Evolutionary conservation across 495 filamentous ascomycete genomes (phyloP).

Genomic region (Physcia stellaris): DNA sequence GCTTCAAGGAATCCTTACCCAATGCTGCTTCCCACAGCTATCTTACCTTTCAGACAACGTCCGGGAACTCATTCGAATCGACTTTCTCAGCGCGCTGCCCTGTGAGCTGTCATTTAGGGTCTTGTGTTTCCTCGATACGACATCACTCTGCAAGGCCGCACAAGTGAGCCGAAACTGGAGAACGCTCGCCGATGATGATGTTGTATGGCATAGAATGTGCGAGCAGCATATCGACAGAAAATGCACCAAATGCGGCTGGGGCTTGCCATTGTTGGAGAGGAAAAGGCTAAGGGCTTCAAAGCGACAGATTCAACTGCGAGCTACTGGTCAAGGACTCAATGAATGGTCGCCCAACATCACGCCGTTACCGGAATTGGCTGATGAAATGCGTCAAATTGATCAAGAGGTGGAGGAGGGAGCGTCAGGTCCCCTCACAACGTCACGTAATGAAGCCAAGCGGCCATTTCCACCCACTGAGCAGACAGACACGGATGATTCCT

Average conservation of each 20-base stretch:
- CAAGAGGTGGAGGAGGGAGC: background rate
- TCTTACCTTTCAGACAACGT: slow-evolving; percentile 80
- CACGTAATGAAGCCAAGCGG: slow-evolving; percentile 43
- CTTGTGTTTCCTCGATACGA: slow-evolving; percentile 81
- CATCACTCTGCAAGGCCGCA: slow-evolving; percentile 91
- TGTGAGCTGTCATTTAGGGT: slow-evolving; percentile 89
- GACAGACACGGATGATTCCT: slow-evolving; percentile 20
- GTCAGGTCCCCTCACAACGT: background rate
- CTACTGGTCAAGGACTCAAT: slow-evolving; percentile 37
- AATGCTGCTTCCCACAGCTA: slow-evolving; percentile 95
- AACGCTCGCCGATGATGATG: slow-evolving; percentile 80
- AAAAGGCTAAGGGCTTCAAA: slow-evolving; percentile 81
- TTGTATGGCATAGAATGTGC: slow-evolving; percentile 98
- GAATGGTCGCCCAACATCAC: slow-evolving; percentile 39
- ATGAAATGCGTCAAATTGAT: slow-evolving; percentile 38
- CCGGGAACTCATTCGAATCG: slow-evolving; percentile 85
- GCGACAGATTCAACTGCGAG: slow-evolving; percentile 65
- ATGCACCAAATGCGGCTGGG: slow-evolving; percentile 95
- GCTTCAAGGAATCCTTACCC: slow-evolving; percentile 84
- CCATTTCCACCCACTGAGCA: background rate
- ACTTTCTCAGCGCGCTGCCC: slow-evolving; percentile 80
- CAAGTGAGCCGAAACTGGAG: slow-evolving; percentile 89
- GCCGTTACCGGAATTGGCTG: slow-evolving; percentile 24
- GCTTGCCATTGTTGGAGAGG: slow-evolving; percentile 74
- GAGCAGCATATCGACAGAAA: slow-evolving; percentile 96